These are phyloP conservation scores for Ochromonadaceae sp. DNA, from an alignment of 352 stramenopile genomes.

Conservation along the genomic window DNA sequence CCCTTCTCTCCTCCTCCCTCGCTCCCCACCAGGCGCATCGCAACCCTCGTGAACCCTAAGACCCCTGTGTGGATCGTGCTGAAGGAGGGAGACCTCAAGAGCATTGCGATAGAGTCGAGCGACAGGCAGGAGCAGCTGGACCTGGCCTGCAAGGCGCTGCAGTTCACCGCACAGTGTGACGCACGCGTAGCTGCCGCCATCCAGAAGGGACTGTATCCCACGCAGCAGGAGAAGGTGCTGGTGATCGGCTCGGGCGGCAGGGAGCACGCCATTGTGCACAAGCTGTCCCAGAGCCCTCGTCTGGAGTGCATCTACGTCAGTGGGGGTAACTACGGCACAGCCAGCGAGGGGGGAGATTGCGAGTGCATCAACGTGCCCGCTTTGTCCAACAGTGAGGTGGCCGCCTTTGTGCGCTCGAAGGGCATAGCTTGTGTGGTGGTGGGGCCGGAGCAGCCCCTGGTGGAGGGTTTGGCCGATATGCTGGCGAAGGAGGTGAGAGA, in stretches of 20 bases:
- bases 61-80: no score
- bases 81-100: no score
- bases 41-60: no score
- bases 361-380: constrained; percentile 46
- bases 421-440: constrained; percentile 87
- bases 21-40: no score
- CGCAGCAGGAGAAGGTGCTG: constrained; percentile 42
- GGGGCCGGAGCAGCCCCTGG: constrained; percentile 87
- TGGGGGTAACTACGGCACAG: constrained; percentile 71
- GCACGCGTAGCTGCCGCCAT: no score
- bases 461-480: constrained; percentile 85
- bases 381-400: constrained; percentile 44
- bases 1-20: no score
- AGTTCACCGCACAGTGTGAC: no score
- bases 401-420: constrained; percentile 56
- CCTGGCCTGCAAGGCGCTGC: no score
- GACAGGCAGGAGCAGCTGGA: no score
- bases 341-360: constrained; percentile 36
- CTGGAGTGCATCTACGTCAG: constrained; percentile 61
- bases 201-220: no score
- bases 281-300: constrained; percentile 55
- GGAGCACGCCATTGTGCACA: constrained; percentile 85
- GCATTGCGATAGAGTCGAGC: no score
- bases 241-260: constrained; percentile 74
- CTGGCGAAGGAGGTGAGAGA: constrained; percentile 46